Percentiles rank a stretch among this genome's conserved stretches.
Evolutionary conservation across 768 basidiomycete species (phyloP).

Genomic region (Neoboletus magnificus): DNA sequence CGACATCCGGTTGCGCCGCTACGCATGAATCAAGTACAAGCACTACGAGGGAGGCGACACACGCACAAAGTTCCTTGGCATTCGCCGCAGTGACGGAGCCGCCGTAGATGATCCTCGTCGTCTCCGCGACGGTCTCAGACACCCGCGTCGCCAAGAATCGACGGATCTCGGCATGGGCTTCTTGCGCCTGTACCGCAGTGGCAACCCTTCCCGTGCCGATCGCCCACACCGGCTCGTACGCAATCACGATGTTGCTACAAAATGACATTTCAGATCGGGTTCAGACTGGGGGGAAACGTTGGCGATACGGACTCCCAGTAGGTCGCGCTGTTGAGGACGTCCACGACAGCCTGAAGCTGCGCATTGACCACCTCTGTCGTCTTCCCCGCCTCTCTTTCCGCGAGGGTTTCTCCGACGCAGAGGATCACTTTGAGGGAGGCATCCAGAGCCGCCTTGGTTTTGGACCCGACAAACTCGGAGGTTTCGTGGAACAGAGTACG

Average conservation of each 20-base stretch:
- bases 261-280: not conserved
- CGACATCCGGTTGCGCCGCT: slow-evolving; percentile 82
- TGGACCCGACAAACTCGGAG: slow-evolving; percentile 76
- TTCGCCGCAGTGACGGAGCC: slow-evolving; percentile 92
- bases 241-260: slow-evolving; percentile 82
- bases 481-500: slow-evolving; percentile 90
- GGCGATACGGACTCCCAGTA: slow-evolving; percentile 74
- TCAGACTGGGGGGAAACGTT: not conserved
- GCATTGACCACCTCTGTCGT: slow-evolving; percentile 78
- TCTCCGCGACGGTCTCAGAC: slow-evolving; percentile 63
- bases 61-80: slow-evolving; percentile 80
- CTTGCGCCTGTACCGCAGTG: slow-evolving; percentile 88
- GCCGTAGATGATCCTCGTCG: slow-evolving; percentile 90
- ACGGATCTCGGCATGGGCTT: slow-evolving; percentile 83
- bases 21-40: not conserved
- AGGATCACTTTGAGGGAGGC: slow-evolving; percentile 82
- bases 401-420: slow-evolving; percentile 93
- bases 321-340: slow-evolving; percentile 46
- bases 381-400: slow-evolving; percentile 75
- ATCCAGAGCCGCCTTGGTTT: slow-evolving; percentile 81
- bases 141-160: slow-evolving; percentile 64
- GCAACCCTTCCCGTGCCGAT: slow-evolving; percentile 98
- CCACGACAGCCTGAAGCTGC: slow-evolving; percentile 77
- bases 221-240: slow-evolving; percentile 98
- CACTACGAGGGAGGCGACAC: not conserved